Conservation (phyloP, 108 stramenopile species). For the Nannochloropsis gaditana region DNA sequence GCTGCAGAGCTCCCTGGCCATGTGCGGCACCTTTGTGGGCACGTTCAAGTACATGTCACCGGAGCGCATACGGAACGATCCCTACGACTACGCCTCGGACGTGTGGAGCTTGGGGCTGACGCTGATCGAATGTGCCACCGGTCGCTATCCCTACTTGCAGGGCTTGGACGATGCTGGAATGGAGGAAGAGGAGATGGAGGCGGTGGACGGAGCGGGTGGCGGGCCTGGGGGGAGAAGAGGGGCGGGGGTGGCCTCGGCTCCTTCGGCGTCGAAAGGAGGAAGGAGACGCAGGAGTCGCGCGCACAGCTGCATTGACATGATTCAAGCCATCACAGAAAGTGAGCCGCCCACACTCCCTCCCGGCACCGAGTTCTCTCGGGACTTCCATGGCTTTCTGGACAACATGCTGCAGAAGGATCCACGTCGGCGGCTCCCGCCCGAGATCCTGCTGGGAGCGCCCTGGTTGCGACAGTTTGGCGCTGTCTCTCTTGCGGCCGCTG, state of each 20-base stretch:
- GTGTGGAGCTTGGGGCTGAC: constrained; percentile 58
- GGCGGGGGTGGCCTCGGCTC: not conserved
- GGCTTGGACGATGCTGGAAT: not conserved
- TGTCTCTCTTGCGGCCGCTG: constrained; percentile 21
- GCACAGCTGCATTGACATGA: constrained; percentile 52
- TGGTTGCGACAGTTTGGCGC: constrained; percentile 42
- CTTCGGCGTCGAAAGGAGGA: not conserved
- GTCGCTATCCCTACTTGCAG: constrained; percentile 49
- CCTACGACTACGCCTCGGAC: constrained; percentile 53
- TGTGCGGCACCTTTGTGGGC: constrained; percentile 62
- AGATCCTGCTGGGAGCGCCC: constrained; percentile 47
- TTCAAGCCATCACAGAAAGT: constrained; percentile 53
- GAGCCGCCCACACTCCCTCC: constrained; percentile 46
- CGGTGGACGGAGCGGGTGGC: not conserved
- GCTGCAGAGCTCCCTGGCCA: constrained; percentile 52
- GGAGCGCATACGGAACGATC: constrained; percentile 50
- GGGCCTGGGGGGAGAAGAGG: not conserved
- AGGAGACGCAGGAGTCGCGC: not conserved
- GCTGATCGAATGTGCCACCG: constrained; percentile 51
- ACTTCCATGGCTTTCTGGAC: constrained; percentile 50
- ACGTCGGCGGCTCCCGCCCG: constrained; percentile 43
- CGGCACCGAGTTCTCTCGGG: constrained; percentile 28
- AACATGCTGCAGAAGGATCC: constrained; percentile 55
- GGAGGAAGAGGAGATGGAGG: not conserved
- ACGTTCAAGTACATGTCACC: constrained; percentile 65